These are phyloP conservation scores for Lactifluus echinatus DNA, from an alignment of 768 basidiomycete genomes.

Conservation along the genomic window DNA sequence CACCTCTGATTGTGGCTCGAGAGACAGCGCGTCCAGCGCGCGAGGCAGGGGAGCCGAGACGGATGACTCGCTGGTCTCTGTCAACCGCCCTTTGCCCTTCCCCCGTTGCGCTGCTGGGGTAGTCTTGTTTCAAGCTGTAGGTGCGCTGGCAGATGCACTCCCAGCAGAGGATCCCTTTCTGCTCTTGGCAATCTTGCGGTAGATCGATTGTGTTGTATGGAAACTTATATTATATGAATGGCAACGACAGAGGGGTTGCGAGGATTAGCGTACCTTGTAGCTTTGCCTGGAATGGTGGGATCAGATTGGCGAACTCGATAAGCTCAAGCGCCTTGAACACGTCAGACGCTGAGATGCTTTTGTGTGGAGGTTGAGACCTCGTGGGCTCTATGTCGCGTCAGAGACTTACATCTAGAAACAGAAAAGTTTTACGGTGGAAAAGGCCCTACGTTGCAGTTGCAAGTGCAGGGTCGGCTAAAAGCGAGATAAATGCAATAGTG, in stretches of 20 bases:
- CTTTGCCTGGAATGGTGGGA: conserved; percentile 53
- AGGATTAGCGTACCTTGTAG: conserved; percentile 44
- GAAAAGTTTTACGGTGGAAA: conserved; percentile 29
- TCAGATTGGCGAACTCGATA: conserved; percentile 67
- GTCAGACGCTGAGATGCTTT: conserved; percentile 83
- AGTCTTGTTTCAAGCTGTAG: conserved; percentile 5
- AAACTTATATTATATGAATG: not conserved
- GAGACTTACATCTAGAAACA: not conserved
- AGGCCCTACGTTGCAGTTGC: conserved; percentile 27
- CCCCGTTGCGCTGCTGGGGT: not conserved
- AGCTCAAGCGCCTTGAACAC: conserved; percentile 80
- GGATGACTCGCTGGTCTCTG: not conserved
- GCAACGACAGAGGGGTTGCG: not conserved
- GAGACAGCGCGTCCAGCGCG: conserved; percentile 17
- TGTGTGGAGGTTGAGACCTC: conserved; percentile 82
- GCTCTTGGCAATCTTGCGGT: conserved; percentile 52
- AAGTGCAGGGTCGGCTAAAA: not conserved
- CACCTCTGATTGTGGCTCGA: conserved; percentile 22
- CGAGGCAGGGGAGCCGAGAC: conserved; percentile 20
- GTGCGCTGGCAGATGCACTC: conserved; percentile 23
- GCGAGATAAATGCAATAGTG: too few relatives aligned
- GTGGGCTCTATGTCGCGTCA: conserved; percentile 53
- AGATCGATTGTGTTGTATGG: conserved; percentile 35
- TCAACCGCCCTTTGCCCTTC: conserved; percentile 16
- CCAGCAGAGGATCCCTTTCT: conserved; percentile 38